phyloP scores from a whole-genome alignment of 2,329 filamentous ascomycete species.

The Raffaelea ambrosiae region DNA sequence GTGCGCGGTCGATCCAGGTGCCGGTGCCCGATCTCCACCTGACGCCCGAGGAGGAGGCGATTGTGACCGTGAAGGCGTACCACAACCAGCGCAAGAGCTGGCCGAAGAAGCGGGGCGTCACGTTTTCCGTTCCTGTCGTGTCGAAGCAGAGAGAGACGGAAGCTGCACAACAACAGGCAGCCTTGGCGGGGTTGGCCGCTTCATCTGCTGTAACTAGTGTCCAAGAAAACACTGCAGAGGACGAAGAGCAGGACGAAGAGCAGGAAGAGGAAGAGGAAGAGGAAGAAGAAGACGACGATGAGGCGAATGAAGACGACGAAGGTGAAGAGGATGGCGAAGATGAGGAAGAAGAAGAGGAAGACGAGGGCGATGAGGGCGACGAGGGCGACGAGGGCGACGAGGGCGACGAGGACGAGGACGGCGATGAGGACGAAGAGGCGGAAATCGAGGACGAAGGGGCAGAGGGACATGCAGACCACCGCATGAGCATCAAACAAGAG shows the following conservation, averaged over 20 bases:
- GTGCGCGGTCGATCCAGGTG: conserved; percentile 23
- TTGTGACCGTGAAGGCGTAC: conserved; percentile 9
- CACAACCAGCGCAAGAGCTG: conserved; percentile 10
- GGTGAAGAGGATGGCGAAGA: too few species aligned
- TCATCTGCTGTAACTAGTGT: too few species aligned
- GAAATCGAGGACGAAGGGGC: neutral
- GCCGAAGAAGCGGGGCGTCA: conserved; percentile 5
- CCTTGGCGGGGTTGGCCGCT: too few species aligned
- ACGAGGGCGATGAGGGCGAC: conserved; percentile 1
- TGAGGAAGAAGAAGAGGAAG: conserved; percentile 3
- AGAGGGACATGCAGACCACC: neutral
- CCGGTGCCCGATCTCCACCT: conserved; percentile 29
- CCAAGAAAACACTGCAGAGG: too few species aligned
- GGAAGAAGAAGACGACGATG: conserved; percentile 1
- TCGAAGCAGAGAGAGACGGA: too few species aligned
- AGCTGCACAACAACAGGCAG: too few species aligned
- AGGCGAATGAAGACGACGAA: too few species aligned
- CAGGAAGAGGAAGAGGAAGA: conserved; percentile 7
- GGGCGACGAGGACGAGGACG: conserved; percentile 4
- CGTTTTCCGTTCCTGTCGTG: too few species aligned
- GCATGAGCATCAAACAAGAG: neutral
- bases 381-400: conserved; percentile 1
- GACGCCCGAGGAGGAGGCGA: conserved; percentile 23
- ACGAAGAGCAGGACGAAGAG: conserved; percentile 7
- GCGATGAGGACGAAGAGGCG: conserved; percentile 3